Evolutionary conservation across 768 basidiomycete species (phyloP).

Genomic region (Grammothele lineata): DNA sequence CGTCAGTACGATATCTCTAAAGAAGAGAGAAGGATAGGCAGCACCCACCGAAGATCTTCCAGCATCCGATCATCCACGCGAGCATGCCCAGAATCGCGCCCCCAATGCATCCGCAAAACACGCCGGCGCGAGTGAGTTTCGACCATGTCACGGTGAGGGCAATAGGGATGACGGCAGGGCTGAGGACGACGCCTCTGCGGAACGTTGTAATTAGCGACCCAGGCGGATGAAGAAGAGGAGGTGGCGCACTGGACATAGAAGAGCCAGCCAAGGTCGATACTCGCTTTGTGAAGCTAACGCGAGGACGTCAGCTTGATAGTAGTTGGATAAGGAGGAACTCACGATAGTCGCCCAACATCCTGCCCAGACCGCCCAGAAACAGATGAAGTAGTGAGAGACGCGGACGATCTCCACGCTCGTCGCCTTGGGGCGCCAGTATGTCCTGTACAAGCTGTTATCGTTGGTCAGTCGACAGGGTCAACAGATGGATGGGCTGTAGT

Average conservation of each 20-base stretch:
- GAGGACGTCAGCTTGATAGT: too few species aligned
- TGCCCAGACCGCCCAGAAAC: conserved; percentile 35
- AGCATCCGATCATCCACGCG: conserved; percentile 50
- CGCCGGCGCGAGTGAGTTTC: conserved; percentile 37
- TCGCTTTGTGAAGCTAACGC: conserved; percentile 37
- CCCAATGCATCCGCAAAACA: conserved; percentile 37
- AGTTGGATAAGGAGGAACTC: conserved; percentile 3
- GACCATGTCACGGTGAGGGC: conserved; percentile 44
- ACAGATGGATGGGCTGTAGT: too few species aligned
- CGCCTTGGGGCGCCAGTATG: conserved; percentile 30
- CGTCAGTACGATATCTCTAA: not conserved
- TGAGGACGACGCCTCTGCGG: conserved; percentile 42
- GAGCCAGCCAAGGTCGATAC: conserved; percentile 45
- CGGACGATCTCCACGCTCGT: conserved; percentile 30
- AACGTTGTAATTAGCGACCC: not conserved
- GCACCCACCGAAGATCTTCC: conserved; percentile 40
- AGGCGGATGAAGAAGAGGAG: not conserved
- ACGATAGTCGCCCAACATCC: conserved; percentile 34
- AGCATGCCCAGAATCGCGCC: conserved; percentile 41
- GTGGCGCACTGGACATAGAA: conserved; percentile 43
- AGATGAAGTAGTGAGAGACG: conserved; percentile 30
- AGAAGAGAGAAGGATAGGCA: too few species aligned
- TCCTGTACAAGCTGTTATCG: conserved; percentile 25
- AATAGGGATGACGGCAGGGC: conserved; percentile 49
- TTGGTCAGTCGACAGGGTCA: too few species aligned